phyloP scores from a whole-genome alignment of 768 basidiomycete genomes.

The Termitomyces eurrhizus region DNA sequence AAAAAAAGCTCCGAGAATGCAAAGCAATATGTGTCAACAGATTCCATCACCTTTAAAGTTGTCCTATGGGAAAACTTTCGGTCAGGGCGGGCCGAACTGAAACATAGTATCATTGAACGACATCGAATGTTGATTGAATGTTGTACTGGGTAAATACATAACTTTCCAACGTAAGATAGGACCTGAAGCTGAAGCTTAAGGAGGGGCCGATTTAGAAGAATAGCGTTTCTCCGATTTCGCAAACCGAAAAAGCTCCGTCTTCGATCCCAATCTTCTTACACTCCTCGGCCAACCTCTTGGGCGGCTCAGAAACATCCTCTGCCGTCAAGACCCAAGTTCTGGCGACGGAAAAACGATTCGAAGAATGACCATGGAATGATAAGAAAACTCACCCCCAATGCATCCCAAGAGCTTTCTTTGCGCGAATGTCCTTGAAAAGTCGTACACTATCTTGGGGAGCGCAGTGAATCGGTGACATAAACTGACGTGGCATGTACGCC shows the following conservation, averaged over 20 bases:
- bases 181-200: too few species aligned
- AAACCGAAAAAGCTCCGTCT: conserved; percentile 51
- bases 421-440: conserved; percentile 59
- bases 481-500: conserved; percentile 52
- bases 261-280: conserved; percentile 47
- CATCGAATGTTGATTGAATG: too few species aligned
- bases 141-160: too few species aligned
- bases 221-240: conserved; percentile 59
- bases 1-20: background rate
- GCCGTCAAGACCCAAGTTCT: conserved; percentile 52
- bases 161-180: too few species aligned
- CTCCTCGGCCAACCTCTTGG: conserved; percentile 47
- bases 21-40: background rate
- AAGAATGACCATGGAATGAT: background rate
- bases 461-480: conserved; percentile 60
- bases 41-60: too few species aligned
- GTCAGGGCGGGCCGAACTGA: background rate
- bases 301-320: conserved; percentile 61
- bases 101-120: background rate
- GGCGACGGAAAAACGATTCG: background rate
- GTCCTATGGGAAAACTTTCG: background rate
- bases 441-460: conserved; percentile 66
- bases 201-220: conserved; percentile 15
- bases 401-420: conserved; percentile 61
- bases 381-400: conserved; percentile 55